Conservation (phyloP, 352 stramenopile species). For the Phytophthora litchii region DNA sequence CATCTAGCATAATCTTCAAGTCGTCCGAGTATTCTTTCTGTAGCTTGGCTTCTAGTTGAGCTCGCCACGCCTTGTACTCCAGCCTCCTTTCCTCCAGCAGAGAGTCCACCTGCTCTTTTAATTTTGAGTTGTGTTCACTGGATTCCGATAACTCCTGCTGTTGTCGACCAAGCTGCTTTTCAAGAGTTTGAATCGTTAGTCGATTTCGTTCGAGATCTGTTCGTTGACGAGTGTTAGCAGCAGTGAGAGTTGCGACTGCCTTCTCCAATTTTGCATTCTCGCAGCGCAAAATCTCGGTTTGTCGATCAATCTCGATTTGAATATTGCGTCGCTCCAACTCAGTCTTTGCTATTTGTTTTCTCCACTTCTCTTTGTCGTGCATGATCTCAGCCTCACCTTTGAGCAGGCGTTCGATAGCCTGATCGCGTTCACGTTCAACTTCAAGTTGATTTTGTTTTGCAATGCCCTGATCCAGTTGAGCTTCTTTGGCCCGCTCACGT, state of each 20-base stretch:
- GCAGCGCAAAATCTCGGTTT: conserved; percentile 47
- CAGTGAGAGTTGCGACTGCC: conserved; percentile 24
- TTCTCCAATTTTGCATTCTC: conserved; percentile 52
- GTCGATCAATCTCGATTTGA: conserved; percentile 63
- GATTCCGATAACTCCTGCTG: conserved; percentile 28
- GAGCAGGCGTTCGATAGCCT: conserved; percentile 38
- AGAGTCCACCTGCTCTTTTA: conserved; percentile 43
- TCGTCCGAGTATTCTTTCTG: conserved; percentile 33
- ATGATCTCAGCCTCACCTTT: conserved; percentile 42
- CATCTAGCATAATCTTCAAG: conserved; percentile 39
- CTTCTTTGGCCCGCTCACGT: conserved; percentile 41
- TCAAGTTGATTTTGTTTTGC: conserved; percentile 51
- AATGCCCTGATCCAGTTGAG: conserved; percentile 58
- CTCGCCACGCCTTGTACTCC: conserved; percentile 40
- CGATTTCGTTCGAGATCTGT: conserved; percentile 39
- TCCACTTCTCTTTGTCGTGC: conserved; percentile 51
- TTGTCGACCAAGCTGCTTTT: conserved; percentile 33
- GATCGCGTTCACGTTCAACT: conserved; percentile 48
- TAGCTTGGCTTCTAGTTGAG: conserved; percentile 37
- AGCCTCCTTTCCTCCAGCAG: conserved; percentile 43
- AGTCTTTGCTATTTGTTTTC: conserved; percentile 43
- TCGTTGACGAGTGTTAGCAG: conserved; percentile 22
- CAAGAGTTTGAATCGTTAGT: conserved; percentile 24
- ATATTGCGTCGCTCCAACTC: conserved; percentile 64
- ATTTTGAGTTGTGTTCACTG: conserved; percentile 10